Evolutionary conservation across 2,329 filamentous ascomycete species (phyloP), one percentile per base, ranked within the genome.

Genomic region (Dissoconium aciculare): DNA sequence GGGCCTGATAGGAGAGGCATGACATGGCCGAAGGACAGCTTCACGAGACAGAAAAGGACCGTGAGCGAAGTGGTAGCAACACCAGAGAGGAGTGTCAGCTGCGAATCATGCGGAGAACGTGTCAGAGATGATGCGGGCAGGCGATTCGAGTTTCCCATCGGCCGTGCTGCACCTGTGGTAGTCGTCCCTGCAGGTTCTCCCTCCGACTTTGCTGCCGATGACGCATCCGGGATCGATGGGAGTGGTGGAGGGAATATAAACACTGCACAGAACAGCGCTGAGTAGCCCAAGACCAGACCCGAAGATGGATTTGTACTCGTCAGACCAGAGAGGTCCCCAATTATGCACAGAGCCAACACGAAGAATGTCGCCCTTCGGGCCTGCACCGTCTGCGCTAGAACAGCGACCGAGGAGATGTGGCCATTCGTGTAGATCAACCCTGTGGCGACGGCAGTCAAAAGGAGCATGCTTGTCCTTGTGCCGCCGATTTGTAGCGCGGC

Each of bases 401-500:
- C n/a, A n/a, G n/a, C n/a, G n/a, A n/a, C n/a, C n/a, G n/a, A 57
- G 21, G 2, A 52, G 55, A 13, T 54, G 46, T 32, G 55, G 38
- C 45, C 43, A 47, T 13, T 47, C 40, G 26, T 37, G 32, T 24
- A 39, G 19, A 6, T 39, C 13, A 71, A 35, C 5, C 62, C 63
- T 10, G 62, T 58, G 5, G 63, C 57, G 3, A 58, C 40, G 5
- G 61, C 58, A 17, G 62, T 48, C 26, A 71, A 50, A 15, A 72
- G 39, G 2, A 63, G 39, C n/a, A 71, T 50, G 8, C 64, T 64
- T n/a, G 64, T 62, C 31, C 64, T 54, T 34, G 63, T 58, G 9
- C 64, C 67, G 5, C 68, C 69, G 9, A 73, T 47, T 34, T 69
- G 62, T 38, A 69, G 55, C 0, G 64, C 50, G 5, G 69, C 65